phyloP scores from a whole-genome alignment of 345 rosid genomes.

The Populus pruinosa region DNA sequence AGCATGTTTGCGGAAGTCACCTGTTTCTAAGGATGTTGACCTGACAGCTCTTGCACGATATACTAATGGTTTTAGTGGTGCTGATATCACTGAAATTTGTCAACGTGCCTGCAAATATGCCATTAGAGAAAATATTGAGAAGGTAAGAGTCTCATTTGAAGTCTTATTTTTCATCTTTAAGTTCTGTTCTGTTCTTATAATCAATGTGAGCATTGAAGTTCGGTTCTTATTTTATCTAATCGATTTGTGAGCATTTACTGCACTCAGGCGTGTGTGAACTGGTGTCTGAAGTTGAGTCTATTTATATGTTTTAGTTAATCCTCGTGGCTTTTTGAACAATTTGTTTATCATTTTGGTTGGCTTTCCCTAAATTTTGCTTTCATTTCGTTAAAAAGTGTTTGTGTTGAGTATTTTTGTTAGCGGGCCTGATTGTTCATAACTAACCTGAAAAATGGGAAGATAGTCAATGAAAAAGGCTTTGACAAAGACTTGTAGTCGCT shows the following conservation, averaged over 20 bases:
- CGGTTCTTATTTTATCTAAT: background rate
- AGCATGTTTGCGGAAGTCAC: slow-evolving; percentile 37
- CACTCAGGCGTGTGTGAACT: background rate
- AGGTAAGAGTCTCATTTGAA: slow-evolving; percentile 7
- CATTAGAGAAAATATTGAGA: slow-evolving; percentile 36
- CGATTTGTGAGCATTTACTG: background rate
- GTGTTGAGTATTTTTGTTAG: background rate
- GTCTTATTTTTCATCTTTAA: background rate
- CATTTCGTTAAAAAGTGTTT: background rate
- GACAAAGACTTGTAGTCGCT: background rate
- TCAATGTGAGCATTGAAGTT: background rate
- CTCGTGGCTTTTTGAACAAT: background rate
- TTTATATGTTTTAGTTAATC: background rate
- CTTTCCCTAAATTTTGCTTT: background rate
- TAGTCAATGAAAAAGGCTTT: background rate
- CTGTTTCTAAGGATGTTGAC: slow-evolving; percentile 27
- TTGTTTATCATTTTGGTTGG: background rate
- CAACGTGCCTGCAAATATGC: slow-evolving; percentile 41
- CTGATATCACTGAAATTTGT: slow-evolving; percentile 36
- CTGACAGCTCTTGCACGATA: slow-evolving; percentile 27
- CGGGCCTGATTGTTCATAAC: background rate
- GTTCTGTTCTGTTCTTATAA: no score
- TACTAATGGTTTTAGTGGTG: slow-evolving; percentile 37
- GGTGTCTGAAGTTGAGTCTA: background rate
- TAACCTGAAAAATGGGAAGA: background rate